Evolutionary conservation across 2,329 filamentous ascomycete genomes (phyloP).

Genomic region (Ploettnerulaceae sp.): DNA sequence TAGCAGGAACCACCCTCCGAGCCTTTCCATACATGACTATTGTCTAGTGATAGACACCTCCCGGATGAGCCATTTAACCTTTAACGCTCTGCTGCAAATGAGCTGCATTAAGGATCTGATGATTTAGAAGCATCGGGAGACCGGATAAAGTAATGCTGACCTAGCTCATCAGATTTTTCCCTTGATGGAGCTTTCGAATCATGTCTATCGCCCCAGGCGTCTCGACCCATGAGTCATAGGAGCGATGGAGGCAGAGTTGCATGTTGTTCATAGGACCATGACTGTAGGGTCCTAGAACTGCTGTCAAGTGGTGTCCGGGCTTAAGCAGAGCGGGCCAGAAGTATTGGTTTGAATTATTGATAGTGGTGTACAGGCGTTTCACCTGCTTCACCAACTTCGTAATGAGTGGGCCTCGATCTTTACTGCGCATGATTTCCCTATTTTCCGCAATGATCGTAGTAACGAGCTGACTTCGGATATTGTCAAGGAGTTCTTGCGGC

Average conservation of each 20-base stretch:
- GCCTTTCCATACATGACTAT: too few relatives aligned
- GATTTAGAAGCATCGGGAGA: too few relatives aligned
- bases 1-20: too few relatives aligned
- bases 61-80: too few relatives aligned
- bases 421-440: slow-evolving; percentile 18
- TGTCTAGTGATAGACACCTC: too few relatives aligned
- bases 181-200: slow-evolving; percentile 22
- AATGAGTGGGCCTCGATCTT: slow-evolving; percentile 19
- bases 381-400: slow-evolving; percentile 28
- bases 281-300: slow-evolving; percentile 13
- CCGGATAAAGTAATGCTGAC: too few relatives aligned
- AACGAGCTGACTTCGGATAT: slow-evolving; percentile 22
- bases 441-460: slow-evolving; percentile 25
- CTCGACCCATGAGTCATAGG: slow-evolving; percentile 28
- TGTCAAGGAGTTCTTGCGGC: slow-evolving; percentile 32
- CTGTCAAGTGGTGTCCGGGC: slow-evolving; percentile 23
- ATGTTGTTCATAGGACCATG: slow-evolving; percentile 27
- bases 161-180: too few relatives aligned
- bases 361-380: slow-evolving; percentile 19
- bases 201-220: slow-evolving; percentile 28
- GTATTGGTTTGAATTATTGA: slow-evolving; percentile 25
- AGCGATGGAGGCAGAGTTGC: slow-evolving; percentile 26
- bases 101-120: too few relatives aligned
- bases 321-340: slow-evolving; percentile 30
- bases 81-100: too few relatives aligned